phyloP scores from a whole-genome alignment of 2,329 filamentous ascomycete species.

The Aspergillus sp. region DNA sequence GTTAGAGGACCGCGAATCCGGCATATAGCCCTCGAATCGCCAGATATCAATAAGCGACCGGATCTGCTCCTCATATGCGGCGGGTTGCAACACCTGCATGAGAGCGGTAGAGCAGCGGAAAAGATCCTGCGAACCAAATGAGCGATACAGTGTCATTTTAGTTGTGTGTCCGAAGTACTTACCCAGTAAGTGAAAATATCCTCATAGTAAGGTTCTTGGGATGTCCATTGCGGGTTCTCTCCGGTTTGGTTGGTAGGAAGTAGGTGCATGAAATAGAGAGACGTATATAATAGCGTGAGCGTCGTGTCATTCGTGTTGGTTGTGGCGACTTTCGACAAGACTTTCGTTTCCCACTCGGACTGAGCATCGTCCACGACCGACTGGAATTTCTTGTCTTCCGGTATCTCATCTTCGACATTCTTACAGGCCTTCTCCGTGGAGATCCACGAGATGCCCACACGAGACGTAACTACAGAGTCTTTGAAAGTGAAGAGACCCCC shows the following conservation, averaged over 20 bases:
- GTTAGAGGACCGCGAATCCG: conserved; percentile 67
- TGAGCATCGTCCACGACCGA: conserved; percentile 52
- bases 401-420: conserved; percentile 61
- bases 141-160: conserved; percentile 2
- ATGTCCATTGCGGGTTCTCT: conserved; percentile 68
- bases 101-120: conserved; percentile 68
- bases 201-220: conserved; percentile 68
- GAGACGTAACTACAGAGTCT: conserved; percentile 52
- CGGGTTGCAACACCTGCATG: conserved; percentile 66
- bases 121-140: conserved; percentile 43
- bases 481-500: conserved; percentile 57
- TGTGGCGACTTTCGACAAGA: conserved; percentile 66
- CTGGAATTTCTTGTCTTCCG: conserved; percentile 45
- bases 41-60: conserved; percentile 70
- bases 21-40: conserved; percentile 64
- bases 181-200: conserved; percentile 71
- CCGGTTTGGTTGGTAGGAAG: conserved; percentile 71
- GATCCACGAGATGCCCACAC: conserved; percentile 70
- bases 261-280: conserved; percentile 69
- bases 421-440: conserved; percentile 61
- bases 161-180: conserved; percentile 3
- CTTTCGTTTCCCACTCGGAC: conserved; percentile 61
- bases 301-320: conserved; percentile 58
- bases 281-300: conserved; percentile 65
- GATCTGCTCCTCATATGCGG: conserved; percentile 65